Conservation (phyloP, 2,329 filamentous ascomycete species). For the Aspergillus brasiliensis region DNA sequence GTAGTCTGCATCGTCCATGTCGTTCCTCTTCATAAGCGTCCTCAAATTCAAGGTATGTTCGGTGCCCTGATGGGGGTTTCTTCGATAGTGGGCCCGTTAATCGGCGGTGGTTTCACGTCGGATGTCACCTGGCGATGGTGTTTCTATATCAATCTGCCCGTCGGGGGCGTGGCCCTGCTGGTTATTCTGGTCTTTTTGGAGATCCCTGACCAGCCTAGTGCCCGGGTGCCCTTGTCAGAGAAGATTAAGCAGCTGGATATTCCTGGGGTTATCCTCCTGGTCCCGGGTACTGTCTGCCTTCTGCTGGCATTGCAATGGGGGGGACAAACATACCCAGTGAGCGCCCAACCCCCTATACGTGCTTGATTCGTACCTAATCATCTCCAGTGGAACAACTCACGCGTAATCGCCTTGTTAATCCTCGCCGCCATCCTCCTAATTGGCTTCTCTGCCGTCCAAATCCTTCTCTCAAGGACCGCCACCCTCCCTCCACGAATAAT, state of each 20-base stretch:
- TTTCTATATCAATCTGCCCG: conserved; percentile 51
- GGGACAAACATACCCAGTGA: conserved; percentile 17
- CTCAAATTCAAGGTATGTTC: conserved; percentile 49
- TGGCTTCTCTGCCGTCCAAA: conserved; percentile 49
- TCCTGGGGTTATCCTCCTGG: conserved; percentile 36
- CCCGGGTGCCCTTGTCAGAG: conserved; percentile 32
- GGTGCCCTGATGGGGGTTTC: conserved; percentile 62
- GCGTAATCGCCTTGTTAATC: conserved; percentile 27
- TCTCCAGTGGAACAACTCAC: conserved; percentile 21
- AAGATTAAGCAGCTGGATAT: conserved; percentile 46
- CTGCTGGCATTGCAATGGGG: conserved; percentile 29
- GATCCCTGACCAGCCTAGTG: conserved; percentile 20
- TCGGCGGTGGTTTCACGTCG: conserved; percentile 51
- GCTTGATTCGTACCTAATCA: neutral
- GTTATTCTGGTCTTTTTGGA: conserved; percentile 51
- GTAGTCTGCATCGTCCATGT: conserved; percentile 9
- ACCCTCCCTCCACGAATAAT: conserved; percentile 55
- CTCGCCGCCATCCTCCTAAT: conserved; percentile 30
- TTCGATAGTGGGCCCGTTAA: conserved; percentile 42
- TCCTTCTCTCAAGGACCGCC: conserved; percentile 52
- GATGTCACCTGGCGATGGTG: conserved; percentile 43
- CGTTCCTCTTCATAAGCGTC: conserved; percentile 56
- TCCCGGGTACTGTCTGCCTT: conserved; percentile 26
- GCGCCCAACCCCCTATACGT: neutral
- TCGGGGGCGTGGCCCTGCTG: conserved; percentile 49